These are phyloP conservation scores for Saitozyma podzolica DNA, from an alignment of 768 basidiomycete species.

Conservation along the genomic window DNA sequence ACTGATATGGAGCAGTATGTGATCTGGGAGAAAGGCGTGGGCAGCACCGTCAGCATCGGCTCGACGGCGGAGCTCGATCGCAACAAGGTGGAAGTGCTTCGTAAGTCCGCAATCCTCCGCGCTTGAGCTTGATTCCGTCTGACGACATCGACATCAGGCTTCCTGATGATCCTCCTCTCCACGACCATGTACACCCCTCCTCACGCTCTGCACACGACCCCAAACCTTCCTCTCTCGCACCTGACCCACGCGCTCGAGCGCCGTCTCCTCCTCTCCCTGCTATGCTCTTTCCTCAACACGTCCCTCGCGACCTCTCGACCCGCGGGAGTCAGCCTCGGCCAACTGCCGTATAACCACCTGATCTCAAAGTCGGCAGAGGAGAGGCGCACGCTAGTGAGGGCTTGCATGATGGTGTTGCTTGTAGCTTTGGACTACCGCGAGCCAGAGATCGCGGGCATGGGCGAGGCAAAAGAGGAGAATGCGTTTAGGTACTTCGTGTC, in stretches of 20 bases:
- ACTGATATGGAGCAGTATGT: conserved; percentile 42
- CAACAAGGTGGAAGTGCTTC: conserved; percentile 85
- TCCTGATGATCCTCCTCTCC: conserved; percentile 83
- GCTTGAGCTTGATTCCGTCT: background rate
- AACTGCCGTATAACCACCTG: conserved; percentile 83
- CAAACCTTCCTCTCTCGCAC: conserved; percentile 70
- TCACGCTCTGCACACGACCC: conserved; percentile 67
- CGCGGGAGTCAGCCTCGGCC: conserved; percentile 50
- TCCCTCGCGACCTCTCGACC: conserved; percentile 52
- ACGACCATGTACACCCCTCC: conserved; percentile 83
- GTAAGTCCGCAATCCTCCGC: conserved; percentile 45
- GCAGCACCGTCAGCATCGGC: conserved; percentile 75
- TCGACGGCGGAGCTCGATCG: conserved; percentile 65
- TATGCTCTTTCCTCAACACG: conserved; percentile 92
- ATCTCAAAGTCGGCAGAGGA: conserved; percentile 84
- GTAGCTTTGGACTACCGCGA: conserved; percentile 48
- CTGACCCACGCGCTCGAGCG: conserved; percentile 69
- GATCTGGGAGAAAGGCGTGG: conserved; percentile 86
- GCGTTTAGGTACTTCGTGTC: conserved; percentile 89
- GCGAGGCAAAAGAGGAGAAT: conserved; percentile 58
- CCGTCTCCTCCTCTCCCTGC: conserved; percentile 74
- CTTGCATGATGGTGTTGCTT: conserved; percentile 73
- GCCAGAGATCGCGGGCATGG: conserved; percentile 34
- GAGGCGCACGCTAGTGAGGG: conserved; percentile 68
- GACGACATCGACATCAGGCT: conserved; percentile 37